A percentile compares a stretch with the other conserved stretches of the same genome.
phyloP scores from a whole-genome alignment of 495 filamentous ascomycete genomes.

The Hypoxylon fuscum region DNA sequence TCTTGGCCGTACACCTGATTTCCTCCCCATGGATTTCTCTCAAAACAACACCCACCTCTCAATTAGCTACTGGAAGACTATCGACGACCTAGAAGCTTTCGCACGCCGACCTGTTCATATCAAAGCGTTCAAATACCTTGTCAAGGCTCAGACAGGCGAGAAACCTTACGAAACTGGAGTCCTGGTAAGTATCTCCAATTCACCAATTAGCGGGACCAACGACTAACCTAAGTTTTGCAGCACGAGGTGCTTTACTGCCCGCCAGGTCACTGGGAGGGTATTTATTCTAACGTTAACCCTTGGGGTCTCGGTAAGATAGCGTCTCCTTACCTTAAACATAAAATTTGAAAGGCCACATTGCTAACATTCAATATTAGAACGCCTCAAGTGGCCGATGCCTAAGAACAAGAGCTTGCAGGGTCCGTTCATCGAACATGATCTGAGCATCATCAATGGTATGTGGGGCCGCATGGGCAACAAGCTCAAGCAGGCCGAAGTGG shows the following conservation, averaged over 20 bases:
- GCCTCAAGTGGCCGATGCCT: conserved; percentile 26
- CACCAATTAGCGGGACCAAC: background rate
- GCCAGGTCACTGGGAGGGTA: conserved; percentile 53
- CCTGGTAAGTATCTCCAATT: conserved; percentile 13
- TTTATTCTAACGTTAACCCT: conserved; percentile 49
- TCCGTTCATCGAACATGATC: conserved; percentile 8
- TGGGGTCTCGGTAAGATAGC: conserved; percentile 34
- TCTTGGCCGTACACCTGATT: conserved; percentile 31
- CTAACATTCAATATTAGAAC: background rate
- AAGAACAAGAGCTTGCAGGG: conserved; percentile 14
- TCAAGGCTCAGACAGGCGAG: background rate
- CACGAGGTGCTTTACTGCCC: conserved; percentile 56
- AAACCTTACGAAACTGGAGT: background rate
- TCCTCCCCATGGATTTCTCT: conserved; percentile 31
- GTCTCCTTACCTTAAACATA: background rate
- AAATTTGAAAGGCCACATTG: no score
- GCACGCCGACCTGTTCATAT: conserved; percentile 41
- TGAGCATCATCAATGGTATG: conserved; percentile 15
- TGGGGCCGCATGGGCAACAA: conserved; percentile 27
- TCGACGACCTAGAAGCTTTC: conserved; percentile 57
- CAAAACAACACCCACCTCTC: conserved; percentile 47
- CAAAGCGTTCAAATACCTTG: background rate
- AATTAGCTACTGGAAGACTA: conserved; percentile 54
- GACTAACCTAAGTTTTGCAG: background rate
- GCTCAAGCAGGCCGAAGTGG: conserved; percentile 21